Base-by-base conservation (phyloP, 2,329 filamentous ascomycete genomes). In the Colletotrichum endophyticum region DNA sequence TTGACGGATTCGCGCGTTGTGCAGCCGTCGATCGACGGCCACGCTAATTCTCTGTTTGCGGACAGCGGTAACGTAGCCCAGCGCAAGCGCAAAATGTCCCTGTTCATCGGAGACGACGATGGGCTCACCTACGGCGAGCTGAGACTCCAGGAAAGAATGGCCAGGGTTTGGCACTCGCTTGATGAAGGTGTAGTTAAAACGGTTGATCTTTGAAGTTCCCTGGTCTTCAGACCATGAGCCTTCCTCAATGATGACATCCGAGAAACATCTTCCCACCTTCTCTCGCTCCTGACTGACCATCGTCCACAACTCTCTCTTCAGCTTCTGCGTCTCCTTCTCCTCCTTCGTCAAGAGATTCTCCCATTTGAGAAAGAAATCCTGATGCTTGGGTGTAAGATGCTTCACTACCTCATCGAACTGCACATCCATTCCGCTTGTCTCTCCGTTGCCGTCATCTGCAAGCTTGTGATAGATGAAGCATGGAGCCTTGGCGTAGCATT, bases 401-500 rank as follows among this genome's bases (percentile, higher is more conserved):
- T 90, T 90, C 67, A 98, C 93, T 8, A 95, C 87, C 78, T 97
- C 94, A 68, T 95, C 92, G 81, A 98, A 99, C 79, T 95, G 94
- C 34, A 94, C 91, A 62, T 94, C 92, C 83, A 98, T 91, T 22
- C 94, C 95, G 78, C 96, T 96, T 0, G 92, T 93, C 78, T 97
- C 94, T 7, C 93, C 94, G 73, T 94, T 91, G 5, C 97, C 97
- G 80, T 94, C 90, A 81, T 99, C 97, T 2, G 95, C 92, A 5
- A 99, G 90, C 80, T 95, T 96, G 84, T 99, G 96, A 82, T 98
- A 99, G 27, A 96, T 92, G 82, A 99, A 98, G 84, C 97, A 99
- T 2, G 96, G 88, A 6, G 94, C 92, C 84, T 98, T 96, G 1
- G 96, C 96, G 83, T 98, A 99, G 84, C 97, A 99, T 79, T 92